Evolutionary conservation across 257 asterid genomes (phyloP).

Genomic region (Ocimum tenuiflorum): DNA sequence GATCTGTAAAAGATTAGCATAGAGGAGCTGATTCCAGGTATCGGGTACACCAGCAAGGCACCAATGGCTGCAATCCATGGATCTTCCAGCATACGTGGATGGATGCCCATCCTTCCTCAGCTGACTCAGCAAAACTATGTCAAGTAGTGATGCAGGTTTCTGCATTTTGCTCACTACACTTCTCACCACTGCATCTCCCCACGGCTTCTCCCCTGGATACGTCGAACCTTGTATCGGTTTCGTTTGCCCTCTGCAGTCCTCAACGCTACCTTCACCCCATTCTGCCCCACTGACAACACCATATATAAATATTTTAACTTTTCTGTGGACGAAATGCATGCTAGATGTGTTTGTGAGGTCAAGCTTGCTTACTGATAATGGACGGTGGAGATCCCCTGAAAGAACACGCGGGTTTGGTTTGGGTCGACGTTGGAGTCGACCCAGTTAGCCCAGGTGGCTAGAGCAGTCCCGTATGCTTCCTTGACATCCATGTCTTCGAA

Average conservation of each 20-base stretch:
- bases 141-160: constrained; percentile 44
- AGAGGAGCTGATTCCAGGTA: constrained; percentile 72
- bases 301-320: too few species aligned
- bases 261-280: constrained; percentile 47
- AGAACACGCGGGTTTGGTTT: constrained; percentile 42
- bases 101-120: constrained; percentile 83
- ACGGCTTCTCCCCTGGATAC: constrained; percentile 37
- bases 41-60: constrained; percentile 84
- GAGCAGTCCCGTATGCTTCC: constrained; percentile 51
- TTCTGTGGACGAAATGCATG: too few species aligned
- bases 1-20: constrained; percentile 33
- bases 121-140: constrained; percentile 50
- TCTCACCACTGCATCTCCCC: constrained; percentile 32
- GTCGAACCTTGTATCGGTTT: constrained; percentile 38
- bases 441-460: constrained; percentile 78
- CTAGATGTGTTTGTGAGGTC: too few species aligned
- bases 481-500: constrained; percentile 45
- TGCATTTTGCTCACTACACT: constrained; percentile 40
- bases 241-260: constrained; percentile 44
- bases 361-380: constrained; percentile 43
- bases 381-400: constrained; percentile 59
- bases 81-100: constrained; percentile 27
- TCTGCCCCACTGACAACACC: constrained; percentile 38
- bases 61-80: constrained; percentile 79
- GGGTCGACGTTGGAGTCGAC: constrained; percentile 52